Evolutionary conservation across 305 asterid genomes (phyloP), one percentile per base, ranked within the genome.

Genomic region (Ruellia speciosa): DNA sequence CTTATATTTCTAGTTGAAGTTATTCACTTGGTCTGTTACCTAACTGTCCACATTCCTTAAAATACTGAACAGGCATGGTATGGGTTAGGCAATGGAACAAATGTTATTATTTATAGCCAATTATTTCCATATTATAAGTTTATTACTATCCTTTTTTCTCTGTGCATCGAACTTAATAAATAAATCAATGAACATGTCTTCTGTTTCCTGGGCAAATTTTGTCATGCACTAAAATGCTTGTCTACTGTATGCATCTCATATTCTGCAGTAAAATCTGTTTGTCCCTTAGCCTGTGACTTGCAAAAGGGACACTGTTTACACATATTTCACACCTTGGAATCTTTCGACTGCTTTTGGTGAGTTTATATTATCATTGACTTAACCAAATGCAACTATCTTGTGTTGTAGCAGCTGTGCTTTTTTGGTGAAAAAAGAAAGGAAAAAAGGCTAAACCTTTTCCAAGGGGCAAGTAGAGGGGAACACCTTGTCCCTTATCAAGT

Each of bases 401-500:
- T 24, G 31, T 24, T 24, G 31, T 24, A 1, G 31, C 31, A 1
- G 31, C 31, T 24, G 62, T 61, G 54, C 45, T 4, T 13, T 63
- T 52, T 58, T 58, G 20, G 58, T 10, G 1, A 37, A 37, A 37
- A 37, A 37, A 37, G 9, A 37, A 6, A 7, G 41, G 11, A 0
- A 16, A 16, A 47, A 47, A 7, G 19, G 52, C 20, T 47, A 4
- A 47, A 24, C 31, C 31, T 24, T 24, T 1, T 24, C n/a, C 9
- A 1, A 9, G 14, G 5, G 16, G 49, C 49, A 6, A n/a, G 11
- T 13, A 24, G 19, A 15, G 52, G 52, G 52, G 19, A 16, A 47
- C 52, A 47, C 6, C 20, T 13, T 47, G 52, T 47, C 52, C 52
- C 52, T 47, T 16, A 47, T 13, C 52, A n/a, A 47, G 49, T 16